phyloP scores from a whole-genome alignment of 345 rosid species.

The Pistacia integerrima region DNA sequence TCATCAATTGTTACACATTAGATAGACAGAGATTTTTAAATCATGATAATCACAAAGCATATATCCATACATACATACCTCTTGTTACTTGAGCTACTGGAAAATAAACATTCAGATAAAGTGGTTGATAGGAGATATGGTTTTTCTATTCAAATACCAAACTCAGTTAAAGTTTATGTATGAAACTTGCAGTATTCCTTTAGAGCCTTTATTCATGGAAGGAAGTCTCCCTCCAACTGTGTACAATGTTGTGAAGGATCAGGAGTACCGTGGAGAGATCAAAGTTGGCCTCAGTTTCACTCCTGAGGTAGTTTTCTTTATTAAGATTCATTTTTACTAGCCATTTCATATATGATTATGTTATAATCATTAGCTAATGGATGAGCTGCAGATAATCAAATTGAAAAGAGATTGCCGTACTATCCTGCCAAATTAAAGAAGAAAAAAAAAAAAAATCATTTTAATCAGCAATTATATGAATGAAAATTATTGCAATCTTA shows the following conservation, averaged over 20 bases:
- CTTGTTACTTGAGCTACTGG: no score
- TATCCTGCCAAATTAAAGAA: no score
- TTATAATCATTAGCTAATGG: no score
- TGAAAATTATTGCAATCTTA: neutral
- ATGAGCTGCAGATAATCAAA: no score
- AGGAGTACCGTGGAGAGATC: slow-evolving; percentile 33
- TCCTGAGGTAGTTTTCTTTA: slow-evolving; percentile 22
- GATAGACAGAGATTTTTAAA: no score
- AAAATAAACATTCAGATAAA: no score
- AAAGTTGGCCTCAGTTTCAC: slow-evolving; percentile 38
- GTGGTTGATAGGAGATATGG: neutral
- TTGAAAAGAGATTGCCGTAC: no score
- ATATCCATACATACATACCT: no score
- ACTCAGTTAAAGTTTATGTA: neutral
- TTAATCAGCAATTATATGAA: neutral
- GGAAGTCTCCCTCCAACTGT: slow-evolving; percentile 32
- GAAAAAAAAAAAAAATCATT: neutral
- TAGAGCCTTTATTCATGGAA: slow-evolving; percentile 33
- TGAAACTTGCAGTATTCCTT: slow-evolving; percentile 30
- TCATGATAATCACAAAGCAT: no score
- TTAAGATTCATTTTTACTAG: neutral
- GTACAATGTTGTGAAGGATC: slow-evolving; percentile 36
- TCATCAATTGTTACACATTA: no score
- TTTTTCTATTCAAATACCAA: neutral
- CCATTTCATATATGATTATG: neutral